Conservation (phyloP, 1,284 basidiomycete species). For the Coniferiporia weirii region DNA sequence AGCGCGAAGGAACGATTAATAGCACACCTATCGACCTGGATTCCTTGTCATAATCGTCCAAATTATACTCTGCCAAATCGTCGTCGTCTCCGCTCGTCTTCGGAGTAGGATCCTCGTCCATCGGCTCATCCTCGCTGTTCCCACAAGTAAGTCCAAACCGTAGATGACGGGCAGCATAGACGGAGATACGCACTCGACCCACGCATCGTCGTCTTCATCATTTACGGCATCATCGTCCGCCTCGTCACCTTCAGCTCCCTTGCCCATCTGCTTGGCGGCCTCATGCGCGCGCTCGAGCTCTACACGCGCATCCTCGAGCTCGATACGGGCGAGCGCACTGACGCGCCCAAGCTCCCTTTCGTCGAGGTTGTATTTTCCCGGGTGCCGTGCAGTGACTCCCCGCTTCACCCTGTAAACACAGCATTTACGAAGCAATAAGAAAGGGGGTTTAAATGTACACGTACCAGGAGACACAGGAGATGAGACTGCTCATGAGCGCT, state of each 20-base stretch:
- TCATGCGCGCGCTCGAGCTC: constrained; percentile 81
- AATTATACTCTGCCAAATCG: constrained; percentile 86
- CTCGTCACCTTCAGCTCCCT: constrained; percentile 53
- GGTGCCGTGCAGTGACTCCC: constrained; percentile 73
- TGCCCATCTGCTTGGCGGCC: constrained; percentile 70
- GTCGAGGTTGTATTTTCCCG: constrained; percentile 87
- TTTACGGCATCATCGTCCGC: constrained; percentile 52
- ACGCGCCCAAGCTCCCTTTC: constrained; percentile 89
- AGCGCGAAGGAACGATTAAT: neutral
- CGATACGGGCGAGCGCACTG: constrained; percentile 81
- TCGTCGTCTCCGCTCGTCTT: constrained; percentile 46
- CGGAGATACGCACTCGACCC: constrained; percentile 74
- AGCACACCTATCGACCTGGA: constrained; percentile 52
- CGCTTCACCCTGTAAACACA: constrained; percentile 74
- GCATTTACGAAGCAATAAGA: neutral
- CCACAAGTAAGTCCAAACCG: constrained; percentile 20
- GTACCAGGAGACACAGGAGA: constrained; percentile 53
- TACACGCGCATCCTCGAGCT: constrained; percentile 81
- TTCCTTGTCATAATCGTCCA: constrained; percentile 94
- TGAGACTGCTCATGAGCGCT: constrained; percentile 59
- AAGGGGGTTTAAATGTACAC: constrained; percentile 10
- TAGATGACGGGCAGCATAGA: constrained; percentile 10
- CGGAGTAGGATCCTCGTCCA: constrained; percentile 34
- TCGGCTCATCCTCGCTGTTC: constrained; percentile 48
- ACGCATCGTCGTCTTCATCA: constrained; percentile 45